Evolutionary conservation across 345 rosid genomes (phyloP), one percentile per base, ranked within the genome.

Genomic region (Dipteronia sinensis): DNA sequence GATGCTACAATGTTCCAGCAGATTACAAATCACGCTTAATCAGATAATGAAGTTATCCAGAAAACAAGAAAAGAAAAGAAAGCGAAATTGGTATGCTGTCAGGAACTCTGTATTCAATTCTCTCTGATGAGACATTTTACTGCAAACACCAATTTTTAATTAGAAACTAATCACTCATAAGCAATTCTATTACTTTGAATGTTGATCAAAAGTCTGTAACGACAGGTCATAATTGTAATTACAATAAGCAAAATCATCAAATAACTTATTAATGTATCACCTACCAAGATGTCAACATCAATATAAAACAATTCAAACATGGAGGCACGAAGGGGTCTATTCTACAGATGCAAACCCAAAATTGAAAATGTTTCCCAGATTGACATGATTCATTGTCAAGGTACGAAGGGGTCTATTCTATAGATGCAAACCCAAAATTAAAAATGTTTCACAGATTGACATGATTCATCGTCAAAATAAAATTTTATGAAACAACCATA

Each of bases 1-100:
- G 78, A 85, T 88, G 92, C 99, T 96, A 88, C 90, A 87, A 82
- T 80, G 80, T 92, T 78, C 90, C 85, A 82, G 88, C 88, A 85
- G 67, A 76, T 86, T 79, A 82, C 79, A 83, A 82, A 79, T 75
- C 83, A 72, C 77, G 71, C 29, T 72, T 44, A 74, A 86, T 92
- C 79, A 92, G 91, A 89, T 80, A 53, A 69, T 65, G 78, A 67
- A 34, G 12, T 10, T 53, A 65, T 62, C 75, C 7, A 23, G 49
- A 75, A 74, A 29, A 31, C 44, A 31, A n/a, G 63, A 65, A 66
- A 20, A 6, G 16, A 70, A 66, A 71, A 7, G 66, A 66, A 77
- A 20, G 23, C 31, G 27, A 71, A 70, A 55, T n/a, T 42, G 42
- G 44, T 69, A 22, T 46, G 27, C 4, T 59, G 44, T 22, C 63